Evolutionary conservation across 169 alveolate genomes (phyloP), one percentile per base, ranked within the genome.

Genomic region (Fabrea salina): DNA sequence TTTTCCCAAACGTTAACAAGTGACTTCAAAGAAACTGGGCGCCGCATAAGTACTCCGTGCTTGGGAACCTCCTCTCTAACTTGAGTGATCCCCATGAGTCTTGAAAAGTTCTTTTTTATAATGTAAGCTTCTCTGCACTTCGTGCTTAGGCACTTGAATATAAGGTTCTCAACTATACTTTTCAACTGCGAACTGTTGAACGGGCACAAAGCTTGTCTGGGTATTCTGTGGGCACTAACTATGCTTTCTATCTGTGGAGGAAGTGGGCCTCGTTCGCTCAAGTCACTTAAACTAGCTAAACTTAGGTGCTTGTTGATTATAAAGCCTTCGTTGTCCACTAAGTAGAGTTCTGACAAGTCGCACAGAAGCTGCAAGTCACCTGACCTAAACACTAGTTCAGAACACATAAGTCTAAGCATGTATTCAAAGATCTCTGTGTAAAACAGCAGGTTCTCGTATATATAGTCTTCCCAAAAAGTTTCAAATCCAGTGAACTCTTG

Each of bases 401-500:
- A 33, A 27, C 74, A 61, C 44, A 61, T 7, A 16, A 61, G 50
- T 5, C 50, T 1, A 16, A 22, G 13, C n/a, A 61, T 11, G 1
- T n/a, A 30, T 27, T 30, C 74, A 37, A 61, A 61, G 25, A 25
- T 11, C 22, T 61, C 74, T 35, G 74, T 61, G 49, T 61, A 61
- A 35, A 61, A 37, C 1, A 33, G 49, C 0, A 61, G n/a, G 49
- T 27, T 30, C 1, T 27, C 39, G 11, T 33, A 16, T n/a, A 61
- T 61, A 37, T 61, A 61, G 16, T 61, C 74, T 61, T 37, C 74
- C 74, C 74, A 61, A 27, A 61, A 61, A 7, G 32, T 16, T 19
- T 54, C 66, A 54, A n/a, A 7, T 8, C 66, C 66, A 6, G 6
- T 8, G 30, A n/a, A 54, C 11, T 7, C 66, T 19, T 54, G 13